A percentile compares a stretch with the other conserved stretches of the same genome.
phyloP scores from a whole-genome alignment of 805 yeast genomes.

The Starmerella apicola region DNA sequence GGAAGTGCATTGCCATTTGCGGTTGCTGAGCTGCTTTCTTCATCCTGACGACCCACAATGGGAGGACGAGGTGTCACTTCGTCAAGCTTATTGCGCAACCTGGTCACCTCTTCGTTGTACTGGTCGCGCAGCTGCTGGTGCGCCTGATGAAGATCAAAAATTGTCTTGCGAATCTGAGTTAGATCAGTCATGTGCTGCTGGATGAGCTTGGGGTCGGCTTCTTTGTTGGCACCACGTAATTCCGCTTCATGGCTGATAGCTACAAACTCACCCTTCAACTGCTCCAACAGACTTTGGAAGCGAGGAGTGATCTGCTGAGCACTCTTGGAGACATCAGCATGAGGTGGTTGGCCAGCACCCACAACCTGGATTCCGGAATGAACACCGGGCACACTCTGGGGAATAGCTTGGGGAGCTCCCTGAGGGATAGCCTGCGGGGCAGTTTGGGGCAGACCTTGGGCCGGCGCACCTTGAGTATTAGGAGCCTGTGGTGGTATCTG shows the following conservation, averaged over 20 bases:
- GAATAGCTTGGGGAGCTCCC: too few species aligned
- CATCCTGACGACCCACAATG: conserved; percentile 1
- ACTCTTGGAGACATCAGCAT: too few species aligned
- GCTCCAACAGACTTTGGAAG: conserved; percentile 74
- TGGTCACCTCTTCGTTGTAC: conserved; percentile 81
- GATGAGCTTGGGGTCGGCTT: conserved; percentile 64
- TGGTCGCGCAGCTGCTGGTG: conserved; percentile 92
- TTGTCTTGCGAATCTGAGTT: conserved; percentile 87
- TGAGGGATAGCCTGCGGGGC: too few species aligned
- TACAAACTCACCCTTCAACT: conserved; percentile 83
- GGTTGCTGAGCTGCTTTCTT: not conserved
- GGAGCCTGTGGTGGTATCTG: too few species aligned
- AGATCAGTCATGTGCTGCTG: conserved; percentile 86
- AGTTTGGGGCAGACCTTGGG: too few species aligned
- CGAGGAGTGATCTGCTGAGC: too few species aligned
- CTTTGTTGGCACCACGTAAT: conserved; percentile 76
- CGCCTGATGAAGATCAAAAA: conserved; percentile 84
- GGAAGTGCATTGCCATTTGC: conserved; percentile 1
- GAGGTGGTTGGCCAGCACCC: too few species aligned
- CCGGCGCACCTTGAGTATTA: too few species aligned
- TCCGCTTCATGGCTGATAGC: conserved; percentile 75
- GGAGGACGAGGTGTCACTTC: conserved; percentile 16
- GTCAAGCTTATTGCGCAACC: conserved; percentile 77
- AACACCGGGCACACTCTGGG: too few species aligned
- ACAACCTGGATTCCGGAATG: too few species aligned